Percentiles rank a stretch among this genome's conserved stretches.
Evolutionary conservation across 2,329 filamentous ascomycete species (phyloP).

Genomic region (Colletotrichum sp.): DNA sequence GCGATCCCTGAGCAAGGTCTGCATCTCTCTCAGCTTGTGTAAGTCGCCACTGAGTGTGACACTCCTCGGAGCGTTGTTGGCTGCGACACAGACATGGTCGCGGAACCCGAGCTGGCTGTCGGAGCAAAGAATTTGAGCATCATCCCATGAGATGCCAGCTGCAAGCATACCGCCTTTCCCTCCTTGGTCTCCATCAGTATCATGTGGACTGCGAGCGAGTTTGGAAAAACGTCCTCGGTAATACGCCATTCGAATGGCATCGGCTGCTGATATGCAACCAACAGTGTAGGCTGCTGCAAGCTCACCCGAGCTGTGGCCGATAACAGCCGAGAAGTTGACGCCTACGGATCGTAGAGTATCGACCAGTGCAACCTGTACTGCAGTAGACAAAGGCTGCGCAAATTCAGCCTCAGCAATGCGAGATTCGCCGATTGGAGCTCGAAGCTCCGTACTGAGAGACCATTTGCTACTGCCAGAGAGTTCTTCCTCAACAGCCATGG

Average conservation of each 20-base stretch:
- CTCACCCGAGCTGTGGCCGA: constrained; percentile 24
- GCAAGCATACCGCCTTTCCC: neutral
- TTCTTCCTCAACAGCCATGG: neutral
- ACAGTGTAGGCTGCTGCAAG: constrained; percentile 21
- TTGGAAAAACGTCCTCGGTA: neutral
- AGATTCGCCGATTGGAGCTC: neutral
- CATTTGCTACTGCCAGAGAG: neutral
- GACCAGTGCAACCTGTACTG: constrained; percentile 37
- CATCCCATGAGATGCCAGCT: neutral
- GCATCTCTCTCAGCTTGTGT: constrained; percentile 27
- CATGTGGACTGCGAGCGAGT: neutral
- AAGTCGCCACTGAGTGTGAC: constrained; percentile 31
- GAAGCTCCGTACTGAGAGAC: neutral
- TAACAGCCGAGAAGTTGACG: constrained; percentile 5
- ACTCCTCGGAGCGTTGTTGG: constrained; percentile 23
- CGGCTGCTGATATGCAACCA: constrained; percentile 11
- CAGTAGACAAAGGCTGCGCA: constrained; percentile 41
- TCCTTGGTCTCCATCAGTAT: neutral
- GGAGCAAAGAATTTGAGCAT: neutral
- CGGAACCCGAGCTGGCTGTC: neutral
- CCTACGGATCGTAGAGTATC: constrained; percentile 26
- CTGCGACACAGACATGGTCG: constrained; percentile 26
- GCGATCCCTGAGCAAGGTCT: constrained; percentile 20
- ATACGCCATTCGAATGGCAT: neutral
- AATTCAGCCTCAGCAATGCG: constrained; percentile 29